Evolutionary conservation across 1,284 basidiomycete genomes (phyloP), one percentile per base, ranked within the genome.

Genomic region (Sanghuangporus sanghuang): DNA sequence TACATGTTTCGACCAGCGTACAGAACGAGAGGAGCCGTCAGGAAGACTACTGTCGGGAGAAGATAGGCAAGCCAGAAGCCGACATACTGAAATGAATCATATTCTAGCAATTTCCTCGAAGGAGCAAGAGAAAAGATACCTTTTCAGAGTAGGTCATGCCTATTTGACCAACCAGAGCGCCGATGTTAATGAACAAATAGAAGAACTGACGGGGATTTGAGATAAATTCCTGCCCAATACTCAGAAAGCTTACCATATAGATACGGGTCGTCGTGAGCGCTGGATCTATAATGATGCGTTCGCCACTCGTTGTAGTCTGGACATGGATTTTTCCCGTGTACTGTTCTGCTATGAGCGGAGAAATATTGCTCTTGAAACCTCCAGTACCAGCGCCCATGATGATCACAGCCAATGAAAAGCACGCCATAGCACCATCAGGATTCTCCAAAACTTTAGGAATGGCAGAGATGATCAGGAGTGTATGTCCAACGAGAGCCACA

Each of bases 271-370:
- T 80, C 1, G 94, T 95, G 69, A 89, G 70, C 0, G 79, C 73
- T 0, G 93, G 93, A 72, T 95, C 93, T 40, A 95, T 84, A 66
- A 95, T 87, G 60, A 95, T 90, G 38, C 86, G 79, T 73, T 93
- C 89, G 53, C 92, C 92, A 21, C 73, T 76, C 66, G 79, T 81
- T 1, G 80, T 81, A 4, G 79, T 82, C 4, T 71, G 62, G 36
- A 90, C 75, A 71, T 85, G 88, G 7, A 56, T n/a, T 67, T 81
- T 87, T 42, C 78, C 81, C 59, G 78, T 78, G 72, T 90, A 88
- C 71, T 93, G 89, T 75, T 95, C 90, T 48, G 91, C 92, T 44
- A 93, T 81, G 59, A 93, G 78, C 0, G 91, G 90, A 0, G 88
- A 88, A 64, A 91, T 86, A 71, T 93, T 93, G 0, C 86, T 73